phyloP scores from a whole-genome alignment of 176 grass and related monocot genomes.

The Ensete glaucum region DNA sequence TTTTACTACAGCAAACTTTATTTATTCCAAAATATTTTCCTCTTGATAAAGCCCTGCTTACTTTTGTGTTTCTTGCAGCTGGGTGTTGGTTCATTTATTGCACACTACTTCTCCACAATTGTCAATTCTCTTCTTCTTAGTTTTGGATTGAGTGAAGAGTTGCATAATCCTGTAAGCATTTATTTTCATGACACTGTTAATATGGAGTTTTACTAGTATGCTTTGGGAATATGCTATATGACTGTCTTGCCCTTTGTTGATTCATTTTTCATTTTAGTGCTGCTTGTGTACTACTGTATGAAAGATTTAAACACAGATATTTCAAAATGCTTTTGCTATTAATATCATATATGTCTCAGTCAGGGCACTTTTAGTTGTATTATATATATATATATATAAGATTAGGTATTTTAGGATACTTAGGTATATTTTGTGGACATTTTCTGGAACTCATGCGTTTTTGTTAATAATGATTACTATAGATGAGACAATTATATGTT shows the following conservation, averaged over 20 bases:
- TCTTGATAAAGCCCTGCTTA: constrained; percentile 3
- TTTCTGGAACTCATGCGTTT: no score
- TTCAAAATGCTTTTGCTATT: not conserved
- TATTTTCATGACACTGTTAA: not conserved
- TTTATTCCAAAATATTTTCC: constrained; percentile 6
- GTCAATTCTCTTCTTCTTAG: constrained; percentile 65
- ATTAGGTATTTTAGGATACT: no score
- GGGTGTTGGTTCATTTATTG: constrained; percentile 71
- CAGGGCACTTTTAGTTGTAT: not conserved
- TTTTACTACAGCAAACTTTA: not conserved
- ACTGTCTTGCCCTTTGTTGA: not conserved
- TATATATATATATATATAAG: not conserved
- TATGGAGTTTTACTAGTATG: not conserved
- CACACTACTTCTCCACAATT: constrained; percentile 72
- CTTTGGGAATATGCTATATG: not conserved
- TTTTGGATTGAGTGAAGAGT: constrained; percentile 79
- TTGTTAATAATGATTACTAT: no score
- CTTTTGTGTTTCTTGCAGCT: constrained; percentile 35
- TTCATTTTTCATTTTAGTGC: not conserved
- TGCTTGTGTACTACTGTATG: not conserved
- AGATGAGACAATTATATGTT: no score
- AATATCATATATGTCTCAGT: not conserved
- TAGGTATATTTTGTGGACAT: no score
- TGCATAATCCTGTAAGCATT: constrained; percentile 91
- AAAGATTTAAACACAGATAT: not conserved